A percentile compares a stretch with the other conserved stretches of the same genome.
phyloP scores from a whole-genome alignment of 345 rosid genomes.

The Gossypium raimondii region DNA sequence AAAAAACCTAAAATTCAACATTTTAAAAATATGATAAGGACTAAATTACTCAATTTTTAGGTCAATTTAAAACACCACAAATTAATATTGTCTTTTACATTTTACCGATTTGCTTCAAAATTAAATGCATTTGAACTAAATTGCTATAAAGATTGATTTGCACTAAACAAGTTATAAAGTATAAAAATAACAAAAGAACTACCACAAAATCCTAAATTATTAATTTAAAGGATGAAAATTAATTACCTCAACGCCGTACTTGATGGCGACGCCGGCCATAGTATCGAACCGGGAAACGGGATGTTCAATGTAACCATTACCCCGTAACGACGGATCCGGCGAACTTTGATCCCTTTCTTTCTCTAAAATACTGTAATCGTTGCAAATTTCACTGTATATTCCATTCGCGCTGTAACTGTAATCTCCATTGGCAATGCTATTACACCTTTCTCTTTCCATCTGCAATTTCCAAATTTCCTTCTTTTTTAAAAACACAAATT shows the following conservation, averaged over 20 bases:
- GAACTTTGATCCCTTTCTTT: constrained; percentile 25
- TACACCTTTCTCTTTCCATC: constrained; percentile 40
- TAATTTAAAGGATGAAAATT: not conserved
- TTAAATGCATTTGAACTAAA: too few relatives aligned
- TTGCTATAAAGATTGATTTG: too few relatives aligned
- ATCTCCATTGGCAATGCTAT: constrained; percentile 20
- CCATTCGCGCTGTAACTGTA: constrained; percentile 14
- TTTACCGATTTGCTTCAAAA: too few relatives aligned
- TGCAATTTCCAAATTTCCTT: constrained; percentile 16
- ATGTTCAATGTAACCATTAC: constrained; percentile 53
- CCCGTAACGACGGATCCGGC: constrained; percentile 28
- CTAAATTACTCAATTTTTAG: too few relatives aligned
- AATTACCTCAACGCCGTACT: constrained; percentile 87
- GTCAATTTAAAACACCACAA: too few relatives aligned
- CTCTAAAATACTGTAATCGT: constrained; percentile 17
- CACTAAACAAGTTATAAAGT: not conserved
- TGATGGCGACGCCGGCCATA: constrained; percentile 91
- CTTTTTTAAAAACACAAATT: not conserved
- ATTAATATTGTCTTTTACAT: too few relatives aligned
- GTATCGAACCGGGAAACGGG: constrained; percentile 73
- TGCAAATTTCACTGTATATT: constrained; percentile 19
- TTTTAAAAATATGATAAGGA: too few relatives aligned
- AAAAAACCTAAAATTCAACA: too few relatives aligned
- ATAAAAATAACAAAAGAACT: not conserved
- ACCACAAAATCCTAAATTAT: not conserved